Conservation (phyloP, 1,284 basidiomycete species). For the Abortiporus biennis region DNA sequence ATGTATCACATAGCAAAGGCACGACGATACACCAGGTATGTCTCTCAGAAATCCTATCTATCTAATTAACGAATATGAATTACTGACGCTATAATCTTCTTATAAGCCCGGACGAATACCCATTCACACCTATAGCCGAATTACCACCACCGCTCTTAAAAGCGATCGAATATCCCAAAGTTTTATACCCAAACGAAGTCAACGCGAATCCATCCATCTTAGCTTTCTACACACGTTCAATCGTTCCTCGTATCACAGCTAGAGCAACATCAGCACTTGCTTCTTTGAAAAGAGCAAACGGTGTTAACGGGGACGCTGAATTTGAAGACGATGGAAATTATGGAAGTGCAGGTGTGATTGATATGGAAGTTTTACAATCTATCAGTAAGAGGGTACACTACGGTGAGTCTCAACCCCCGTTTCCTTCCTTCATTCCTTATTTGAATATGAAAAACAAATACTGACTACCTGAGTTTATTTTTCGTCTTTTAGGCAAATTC, state of each 20-base stretch:
- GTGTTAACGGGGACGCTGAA: slow-evolving; percentile 60
- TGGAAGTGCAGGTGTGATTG: slow-evolving; percentile 89
- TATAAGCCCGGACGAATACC: slow-evolving; percentile 93
- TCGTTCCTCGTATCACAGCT: slow-evolving; percentile 80
- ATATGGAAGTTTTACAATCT: slow-evolving; percentile 91
- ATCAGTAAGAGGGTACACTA: slow-evolving; percentile 97
- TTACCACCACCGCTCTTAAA: slow-evolving; percentile 84
- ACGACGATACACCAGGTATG: slow-evolving; percentile 83
- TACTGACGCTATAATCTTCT: slow-evolving; percentile 1
- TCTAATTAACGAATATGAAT: slow-evolving; percentile 1
- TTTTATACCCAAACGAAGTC: slow-evolving; percentile 79
- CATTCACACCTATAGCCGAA: slow-evolving; percentile 71
- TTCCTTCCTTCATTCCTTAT: neutral
- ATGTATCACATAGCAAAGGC: slow-evolving; percentile 68
- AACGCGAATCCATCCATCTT: slow-evolving; percentile 88
- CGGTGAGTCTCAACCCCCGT: slow-evolving; percentile 46
- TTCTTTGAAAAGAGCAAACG: slow-evolving; percentile 54
- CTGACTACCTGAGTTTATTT: slow-evolving; percentile 1
- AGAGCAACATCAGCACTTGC: slow-evolving; percentile 59
- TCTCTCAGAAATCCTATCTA: neutral
- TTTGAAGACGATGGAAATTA: slow-evolving; percentile 95
- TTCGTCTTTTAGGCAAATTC: slow-evolving; percentile 76
- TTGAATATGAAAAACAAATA: neutral
- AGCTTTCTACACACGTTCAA: slow-evolving; percentile 79
- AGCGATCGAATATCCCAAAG: slow-evolving; percentile 68